These are phyloP conservation scores for Knoxia roxburghii DNA, from an alignment of 257 asterid species.

Conservation along the genomic window DNA sequence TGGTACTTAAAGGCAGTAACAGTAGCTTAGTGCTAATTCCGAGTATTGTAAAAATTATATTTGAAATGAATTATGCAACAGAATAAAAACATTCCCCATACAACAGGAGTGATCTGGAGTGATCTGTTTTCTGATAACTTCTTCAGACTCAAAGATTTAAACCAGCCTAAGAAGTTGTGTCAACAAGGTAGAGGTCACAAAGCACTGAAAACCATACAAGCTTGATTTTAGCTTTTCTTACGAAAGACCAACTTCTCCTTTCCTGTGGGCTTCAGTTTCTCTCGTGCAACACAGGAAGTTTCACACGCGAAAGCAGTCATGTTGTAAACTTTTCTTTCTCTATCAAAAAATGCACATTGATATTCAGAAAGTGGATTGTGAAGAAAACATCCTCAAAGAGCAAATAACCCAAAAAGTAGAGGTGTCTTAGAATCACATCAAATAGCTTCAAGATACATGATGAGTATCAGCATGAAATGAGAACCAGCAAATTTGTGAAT, in stretches of 20 bases:
- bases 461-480: background rate
- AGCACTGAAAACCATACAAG: background rate
- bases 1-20: too few relatives aligned
- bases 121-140: too few relatives aligned
- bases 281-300: background rate
- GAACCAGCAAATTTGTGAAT: background rate
- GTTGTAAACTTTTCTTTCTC: background rate
- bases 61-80: too few relatives aligned
- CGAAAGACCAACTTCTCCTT: background rate
- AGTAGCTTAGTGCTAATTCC: too few relatives aligned
- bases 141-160: too few relatives aligned
- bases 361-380: background rate
- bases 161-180: too few relatives aligned
- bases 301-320: background rate
- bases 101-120: too few relatives aligned
- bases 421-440: background rate
- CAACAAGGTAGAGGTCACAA: background rate
- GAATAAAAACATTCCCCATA: too few relatives aligned
- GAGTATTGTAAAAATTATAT: too few relatives aligned
- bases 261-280: background rate
- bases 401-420: background rate
- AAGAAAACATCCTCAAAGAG: background rate
- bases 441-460: background rate
- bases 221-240: background rate
- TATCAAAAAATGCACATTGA: background rate